Evolutionary conservation across 768 basidiomycete genomes (phyloP).

Genomic region (Tricholoma sp.): DNA sequence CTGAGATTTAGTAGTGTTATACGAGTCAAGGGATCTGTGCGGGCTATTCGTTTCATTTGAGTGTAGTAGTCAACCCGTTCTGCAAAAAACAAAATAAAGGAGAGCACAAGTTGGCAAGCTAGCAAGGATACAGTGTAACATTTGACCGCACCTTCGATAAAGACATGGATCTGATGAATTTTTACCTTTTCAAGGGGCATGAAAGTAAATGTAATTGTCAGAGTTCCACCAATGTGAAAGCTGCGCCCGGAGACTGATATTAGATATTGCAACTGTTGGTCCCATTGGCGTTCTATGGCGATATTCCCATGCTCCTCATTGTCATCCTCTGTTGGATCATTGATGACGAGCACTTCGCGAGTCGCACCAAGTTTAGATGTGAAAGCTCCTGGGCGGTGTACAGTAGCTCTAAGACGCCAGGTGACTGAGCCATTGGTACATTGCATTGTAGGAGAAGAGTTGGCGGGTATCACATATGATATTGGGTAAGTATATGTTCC

Average conservation of each 20-base stretch:
- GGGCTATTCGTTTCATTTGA: conserved; percentile 57
- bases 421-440: conserved; percentile 71
- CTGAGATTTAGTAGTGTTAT: conserved; percentile 62
- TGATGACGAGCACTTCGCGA: conserved; percentile 71
- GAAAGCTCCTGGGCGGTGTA: conserved; percentile 80
- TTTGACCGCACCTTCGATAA: conserved; percentile 68
- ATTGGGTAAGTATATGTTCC: conserved; percentile 95
- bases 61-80: conserved; percentile 83
- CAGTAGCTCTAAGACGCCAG: conserved; percentile 79
- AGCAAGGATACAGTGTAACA: not conserved
- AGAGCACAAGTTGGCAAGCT: not conserved
- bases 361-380: conserved; percentile 62
- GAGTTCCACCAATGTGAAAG: conserved; percentile 76
- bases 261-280: conserved; percentile 78
- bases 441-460: conserved; percentile 71
- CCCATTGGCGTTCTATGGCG: conserved; percentile 87
- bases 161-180: conserved; percentile 65
- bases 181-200: conserved; percentile 83
- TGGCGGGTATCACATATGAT: conserved; percentile 79
- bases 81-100: conserved; percentile 20
- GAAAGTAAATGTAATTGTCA: conserved; percentile 77
- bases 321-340: conserved; percentile 76
- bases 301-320: conserved; percentile 81
- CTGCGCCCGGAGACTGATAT: conserved; percentile 70
- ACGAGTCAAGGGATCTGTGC: conserved; percentile 61